A percentile compares a stretch with the other conserved stretches of the same genome.
Conservation (phyloP, 2,329 filamentous ascomycete genomes). For the Daldinia sp. region DNA sequence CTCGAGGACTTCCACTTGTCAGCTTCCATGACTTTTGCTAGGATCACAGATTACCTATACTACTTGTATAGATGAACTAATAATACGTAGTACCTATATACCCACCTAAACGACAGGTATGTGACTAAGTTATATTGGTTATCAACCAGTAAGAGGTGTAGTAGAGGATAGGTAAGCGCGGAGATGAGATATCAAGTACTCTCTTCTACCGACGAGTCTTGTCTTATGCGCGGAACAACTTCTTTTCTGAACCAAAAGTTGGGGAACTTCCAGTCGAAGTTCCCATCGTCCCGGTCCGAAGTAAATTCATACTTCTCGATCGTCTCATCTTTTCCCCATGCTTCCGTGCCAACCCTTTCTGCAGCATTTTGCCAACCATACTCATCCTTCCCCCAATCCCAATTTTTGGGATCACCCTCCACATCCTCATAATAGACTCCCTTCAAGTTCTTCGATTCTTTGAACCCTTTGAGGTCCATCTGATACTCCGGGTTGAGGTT, state of each 20-base stretch:
- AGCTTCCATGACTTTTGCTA: too few relatives aligned
- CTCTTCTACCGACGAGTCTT: not conserved
- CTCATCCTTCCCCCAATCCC: too few relatives aligned
- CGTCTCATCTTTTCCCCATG: not conserved
- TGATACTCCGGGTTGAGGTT: not conserved
- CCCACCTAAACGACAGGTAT: too few relatives aligned
- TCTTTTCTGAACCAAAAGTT: not conserved
- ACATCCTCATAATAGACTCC: not conserved
- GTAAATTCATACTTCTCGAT: not conserved
- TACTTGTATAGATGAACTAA: not conserved
- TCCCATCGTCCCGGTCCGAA: not conserved
- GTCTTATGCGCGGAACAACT: not conserved
- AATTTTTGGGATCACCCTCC: too few relatives aligned
- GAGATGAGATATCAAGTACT: too few relatives aligned
- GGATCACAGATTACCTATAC: too few relatives aligned
- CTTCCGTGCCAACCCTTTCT: not conserved
- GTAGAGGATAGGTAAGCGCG: too few relatives aligned
- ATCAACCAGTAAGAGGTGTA: too few relatives aligned
- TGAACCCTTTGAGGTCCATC: not conserved
- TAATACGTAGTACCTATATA: too few relatives aligned
- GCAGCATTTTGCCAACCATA: too few relatives aligned
- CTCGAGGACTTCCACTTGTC: too few relatives aligned
- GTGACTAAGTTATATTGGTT: too few relatives aligned
- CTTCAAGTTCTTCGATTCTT: not conserved
- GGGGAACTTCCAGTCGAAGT: not conserved